phyloP scores from a whole-genome alignment of 2,329 filamentous ascomycete species.

The Dothistroma septosporum region DNA sequence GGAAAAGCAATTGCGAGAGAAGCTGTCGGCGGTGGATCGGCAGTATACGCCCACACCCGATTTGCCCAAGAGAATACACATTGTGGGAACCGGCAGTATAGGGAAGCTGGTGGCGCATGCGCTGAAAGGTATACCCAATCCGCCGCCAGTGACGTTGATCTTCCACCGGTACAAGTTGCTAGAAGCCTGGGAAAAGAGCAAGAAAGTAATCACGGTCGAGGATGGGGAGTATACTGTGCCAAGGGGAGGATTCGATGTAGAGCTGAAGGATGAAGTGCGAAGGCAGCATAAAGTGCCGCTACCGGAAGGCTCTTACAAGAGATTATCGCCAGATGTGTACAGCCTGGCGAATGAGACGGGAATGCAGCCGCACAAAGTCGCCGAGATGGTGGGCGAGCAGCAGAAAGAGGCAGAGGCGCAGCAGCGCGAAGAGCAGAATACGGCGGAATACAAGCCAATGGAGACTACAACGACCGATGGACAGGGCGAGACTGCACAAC shows the following conservation, averaged over 20 bases:
- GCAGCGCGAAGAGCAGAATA: not conserved
- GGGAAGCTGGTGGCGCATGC: constrained; percentile 74
- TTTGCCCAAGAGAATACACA: constrained; percentile 58
- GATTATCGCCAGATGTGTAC: constrained; percentile 21
- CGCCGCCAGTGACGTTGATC: constrained; percentile 75
- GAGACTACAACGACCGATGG: not conserved
- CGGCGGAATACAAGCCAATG: constrained; percentile 9
- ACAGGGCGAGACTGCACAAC: not conserved
- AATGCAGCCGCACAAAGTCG: constrained; percentile 30
- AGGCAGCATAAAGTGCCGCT: constrained; percentile 38
- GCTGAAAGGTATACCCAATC: constrained; percentile 56
- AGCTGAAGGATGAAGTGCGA: constrained; percentile 37
- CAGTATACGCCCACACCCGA: constrained; percentile 28
- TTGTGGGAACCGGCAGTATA: constrained; percentile 77
- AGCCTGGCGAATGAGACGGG: constrained; percentile 22
- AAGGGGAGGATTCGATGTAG: constrained; percentile 44
- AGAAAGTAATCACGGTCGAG: constrained; percentile 46
- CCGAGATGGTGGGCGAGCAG: constrained; percentile 21
- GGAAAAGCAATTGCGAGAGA: constrained; percentile 1
- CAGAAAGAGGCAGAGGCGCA: constrained; percentile 9
- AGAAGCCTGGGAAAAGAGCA: constrained; percentile 46
- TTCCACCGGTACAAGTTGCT: constrained; percentile 55
- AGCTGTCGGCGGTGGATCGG: constrained; percentile 26
- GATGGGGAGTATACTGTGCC: constrained; percentile 39
- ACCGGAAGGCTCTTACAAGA: not conserved